Percentiles rank a stretch among this genome's conserved stretches.
Evolutionary conservation across 305 asterid species (phyloP).

Genomic region (Withania somnifera): DNA sequence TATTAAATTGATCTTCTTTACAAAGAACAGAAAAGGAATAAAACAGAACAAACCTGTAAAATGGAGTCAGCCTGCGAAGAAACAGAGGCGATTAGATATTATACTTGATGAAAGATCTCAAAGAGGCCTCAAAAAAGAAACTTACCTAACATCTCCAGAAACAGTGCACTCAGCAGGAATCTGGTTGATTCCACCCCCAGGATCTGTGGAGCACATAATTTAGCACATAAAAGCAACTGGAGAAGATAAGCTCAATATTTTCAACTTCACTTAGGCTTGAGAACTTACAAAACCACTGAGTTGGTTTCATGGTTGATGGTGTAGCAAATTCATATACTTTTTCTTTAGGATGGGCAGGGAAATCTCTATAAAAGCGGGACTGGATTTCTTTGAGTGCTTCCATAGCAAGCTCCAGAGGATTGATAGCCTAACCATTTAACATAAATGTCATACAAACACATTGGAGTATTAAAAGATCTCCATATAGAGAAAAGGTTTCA

Average conservation of each 20-base stretch:
- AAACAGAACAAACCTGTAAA: conserved; percentile 47
- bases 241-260: conserved; percentile 3
- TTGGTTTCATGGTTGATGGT: conserved; percentile 98
- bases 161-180: conserved; percentile 84
- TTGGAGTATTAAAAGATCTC: neutral
- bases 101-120: conserved; percentile 5
- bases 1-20: neutral
- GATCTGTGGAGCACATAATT: conserved; percentile 41
- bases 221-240: conserved; percentile 6
- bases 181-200: conserved; percentile 96
- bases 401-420: conserved; percentile 93
- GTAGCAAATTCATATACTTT: conserved; percentile 74
- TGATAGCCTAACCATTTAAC: conserved; percentile 52
- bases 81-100: conserved; percentile 20
- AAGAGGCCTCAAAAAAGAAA: conserved; percentile 5
- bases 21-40: neutral
- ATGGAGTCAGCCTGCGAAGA: conserved; percentile 85
- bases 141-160: conserved; percentile 88
- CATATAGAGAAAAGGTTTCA: neutral
- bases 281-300: conserved; percentile 88
- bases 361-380: conserved; percentile 59
- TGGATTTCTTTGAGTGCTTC: conserved; percentile 85
- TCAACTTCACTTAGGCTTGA: conserved; percentile 3
- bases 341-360: conserved; percentile 82
- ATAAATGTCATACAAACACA: neutral